A percentile compares a stretch with the other conserved stretches of the same genome.
These are phyloP conservation scores for Oenanthe javanica DNA, from an alignment of 140 eudicot genomes.

Conservation along the genomic window DNA sequence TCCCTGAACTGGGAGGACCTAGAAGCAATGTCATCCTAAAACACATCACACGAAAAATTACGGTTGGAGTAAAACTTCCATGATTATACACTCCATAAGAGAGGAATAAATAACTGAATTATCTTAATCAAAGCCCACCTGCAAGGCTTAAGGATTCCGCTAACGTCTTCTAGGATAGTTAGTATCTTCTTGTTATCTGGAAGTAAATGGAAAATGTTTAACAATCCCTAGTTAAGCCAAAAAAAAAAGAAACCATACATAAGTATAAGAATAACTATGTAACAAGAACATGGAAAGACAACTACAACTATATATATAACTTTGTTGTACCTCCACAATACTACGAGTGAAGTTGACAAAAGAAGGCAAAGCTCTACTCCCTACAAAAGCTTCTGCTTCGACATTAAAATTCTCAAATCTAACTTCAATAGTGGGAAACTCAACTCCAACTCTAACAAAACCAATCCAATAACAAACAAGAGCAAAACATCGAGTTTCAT, in stretches of 20 bases:
- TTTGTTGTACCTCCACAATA: neutral
- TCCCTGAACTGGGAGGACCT: slow-evolving; percentile 11
- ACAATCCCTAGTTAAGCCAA: neutral
- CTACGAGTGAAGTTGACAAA: slow-evolving; percentile 6
- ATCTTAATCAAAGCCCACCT: neutral
- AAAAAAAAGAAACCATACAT: neutral
- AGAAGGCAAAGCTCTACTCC: slow-evolving; percentile 10
- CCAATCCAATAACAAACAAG: neutral
- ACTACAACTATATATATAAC: neutral
- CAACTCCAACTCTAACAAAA: neutral
- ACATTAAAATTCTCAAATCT: slow-evolving; percentile 1
- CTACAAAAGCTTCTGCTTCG: neutral
- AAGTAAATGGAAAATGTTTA: neutral
- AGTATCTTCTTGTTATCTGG: slow-evolving; percentile 1
- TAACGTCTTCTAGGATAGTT: neutral
- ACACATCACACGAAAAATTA: neutral
- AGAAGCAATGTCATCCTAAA: slow-evolving; percentile 6
- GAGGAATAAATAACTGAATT: neutral
- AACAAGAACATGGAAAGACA: neutral
- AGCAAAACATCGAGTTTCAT: neutral
- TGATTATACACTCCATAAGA: neutral
- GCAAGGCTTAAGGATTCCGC: slow-evolving; percentile 7
- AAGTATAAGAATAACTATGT: neutral
- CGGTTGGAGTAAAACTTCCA: neutral
- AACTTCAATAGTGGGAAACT: slow-evolving; percentile 3